These are phyloP conservation scores for Curvularia spicifera DNA, from an alignment of 2,329 filamentous ascomycete genomes.

Conservation along the genomic window DNA sequence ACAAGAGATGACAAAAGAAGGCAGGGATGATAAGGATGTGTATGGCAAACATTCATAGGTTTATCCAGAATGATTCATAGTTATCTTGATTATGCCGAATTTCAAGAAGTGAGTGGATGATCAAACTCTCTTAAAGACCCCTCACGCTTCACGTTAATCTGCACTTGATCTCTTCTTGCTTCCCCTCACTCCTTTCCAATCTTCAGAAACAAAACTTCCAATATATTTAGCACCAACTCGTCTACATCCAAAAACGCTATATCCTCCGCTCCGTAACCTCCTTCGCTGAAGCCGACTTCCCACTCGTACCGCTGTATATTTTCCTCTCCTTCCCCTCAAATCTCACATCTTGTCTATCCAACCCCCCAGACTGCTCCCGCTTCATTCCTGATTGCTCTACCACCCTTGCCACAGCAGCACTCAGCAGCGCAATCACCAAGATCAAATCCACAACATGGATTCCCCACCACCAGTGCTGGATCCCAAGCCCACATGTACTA, in stretches of 20 bases:
- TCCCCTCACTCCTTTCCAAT: background rate
- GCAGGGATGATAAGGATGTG: too few relatives aligned
- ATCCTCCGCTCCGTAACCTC: conserved; percentile 7
- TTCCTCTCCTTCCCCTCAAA: background rate
- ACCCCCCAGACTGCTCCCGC: background rate
- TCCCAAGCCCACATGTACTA: conserved; percentile 76
- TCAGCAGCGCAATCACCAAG: conserved; percentile 1
- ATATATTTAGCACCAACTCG: too few relatives aligned
- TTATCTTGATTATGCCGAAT: background rate
- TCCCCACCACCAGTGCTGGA: conserved; percentile 93
- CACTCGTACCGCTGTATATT: conserved; percentile 1
- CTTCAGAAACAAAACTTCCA: background rate
- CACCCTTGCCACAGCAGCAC: background rate
- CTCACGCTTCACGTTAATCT: background rate
- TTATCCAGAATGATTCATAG: background rate
- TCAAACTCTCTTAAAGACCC: background rate
- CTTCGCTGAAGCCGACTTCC: conserved; percentile 1
- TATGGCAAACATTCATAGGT: background rate
- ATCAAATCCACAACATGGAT: conserved; percentile 63
- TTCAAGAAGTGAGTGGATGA: background rate
- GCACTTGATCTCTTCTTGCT: background rate
- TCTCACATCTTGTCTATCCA: background rate
- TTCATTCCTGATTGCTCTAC: background rate
- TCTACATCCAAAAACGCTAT: conserved; percentile 5
- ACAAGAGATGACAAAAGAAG: background rate